Base-by-base conservation (phyloP, 768 basidiomycete genomes). In the Agrocybe chaxingu region DNA sequence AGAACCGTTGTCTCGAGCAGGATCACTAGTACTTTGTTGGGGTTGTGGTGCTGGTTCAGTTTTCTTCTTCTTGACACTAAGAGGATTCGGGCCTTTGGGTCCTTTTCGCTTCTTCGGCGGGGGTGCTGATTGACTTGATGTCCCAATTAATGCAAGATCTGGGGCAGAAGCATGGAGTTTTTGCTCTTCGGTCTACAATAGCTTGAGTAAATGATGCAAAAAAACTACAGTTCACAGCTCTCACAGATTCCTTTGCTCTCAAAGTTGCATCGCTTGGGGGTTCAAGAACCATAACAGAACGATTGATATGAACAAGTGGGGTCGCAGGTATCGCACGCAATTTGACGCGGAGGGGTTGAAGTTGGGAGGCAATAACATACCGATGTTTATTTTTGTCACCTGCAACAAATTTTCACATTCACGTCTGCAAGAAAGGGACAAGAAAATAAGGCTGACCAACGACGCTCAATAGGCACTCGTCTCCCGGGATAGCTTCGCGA, bases 221-320 rank as follows among this genome's bases (percentile, higher is more conserved):
- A 7, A 4, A 13, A n/a, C 13, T 38, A 10, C 16, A 10, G 4
- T 33, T 33, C 41, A 47, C 41, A 38, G 66, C 76, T 50, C 68
- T 29, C 58, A 82, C 89, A 60, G 66, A 60, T 45, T 76, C 74
- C 66, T 98, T 98, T 39, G 75, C 76, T 46, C 74, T 63, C 8
- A 92, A 62, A 1, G 94, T 98, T 2, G 75, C 75, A 49, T 89
- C 82, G 55, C 88, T 90, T 0, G 92, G 91, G 6, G 92, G 92
- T 66, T 96, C 94, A 19, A 98, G 77, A 13, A 99, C 82, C 80
- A 97, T 85, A 8, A 98, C 96, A 1, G 91, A 84, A 31, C 90
- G 88, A 61, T 92, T 95, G 53, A 97, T 78, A 66, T 97, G 95
- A 35, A 98, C 74, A 53, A 98, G 79, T 0, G 97, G 97, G 0